These are phyloP conservation scores for Phtheirospermum japonicum DNA, from an alignment of 257 asterid species.

Conservation along the genomic window DNA sequence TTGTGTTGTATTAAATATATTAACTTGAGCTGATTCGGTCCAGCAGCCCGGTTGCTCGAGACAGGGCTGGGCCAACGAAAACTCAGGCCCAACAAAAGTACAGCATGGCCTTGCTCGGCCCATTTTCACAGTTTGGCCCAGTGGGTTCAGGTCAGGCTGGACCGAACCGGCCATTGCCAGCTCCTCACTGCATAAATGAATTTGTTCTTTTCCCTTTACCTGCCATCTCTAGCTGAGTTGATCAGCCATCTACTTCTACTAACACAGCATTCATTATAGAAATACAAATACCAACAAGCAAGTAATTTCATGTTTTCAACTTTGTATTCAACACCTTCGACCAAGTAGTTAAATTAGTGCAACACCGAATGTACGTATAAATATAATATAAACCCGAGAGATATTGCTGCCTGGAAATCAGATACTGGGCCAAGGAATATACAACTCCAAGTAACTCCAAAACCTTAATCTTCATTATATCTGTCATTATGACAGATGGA, in stretches of 20 bases:
- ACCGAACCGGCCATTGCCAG: no score
- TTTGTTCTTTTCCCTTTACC: neutral
- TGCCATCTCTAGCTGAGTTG: conserved; percentile 25
- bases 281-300: conserved; percentile 34
- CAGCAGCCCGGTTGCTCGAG: no score
- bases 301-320: conserved; percentile 25
- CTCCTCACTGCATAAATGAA: neutral
- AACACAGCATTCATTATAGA: neutral
- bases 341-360: conserved; percentile 9
- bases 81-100: no score
- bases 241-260: conserved; percentile 17
- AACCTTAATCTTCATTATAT: conserved; percentile 71
- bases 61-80: no score
- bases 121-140: no score
- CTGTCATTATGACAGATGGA: conserved; percentile 79
- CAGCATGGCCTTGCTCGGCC: no score
- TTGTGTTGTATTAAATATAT: no score
- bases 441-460: conserved; percentile 90
- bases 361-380: conserved; percentile 34
- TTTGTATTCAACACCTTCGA: conserved; percentile 30
- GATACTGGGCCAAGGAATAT: conserved; percentile 82
- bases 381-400: conserved; percentile 86
- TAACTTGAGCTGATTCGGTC: no score
- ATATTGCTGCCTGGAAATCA: conserved; percentile 78
- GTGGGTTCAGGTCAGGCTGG: no score